Percentiles rank a stretch among this genome's conserved stretches.
Conservation (phyloP, 495 filamentous ascomycete species). For the Hypoxylon rickii region DNA sequence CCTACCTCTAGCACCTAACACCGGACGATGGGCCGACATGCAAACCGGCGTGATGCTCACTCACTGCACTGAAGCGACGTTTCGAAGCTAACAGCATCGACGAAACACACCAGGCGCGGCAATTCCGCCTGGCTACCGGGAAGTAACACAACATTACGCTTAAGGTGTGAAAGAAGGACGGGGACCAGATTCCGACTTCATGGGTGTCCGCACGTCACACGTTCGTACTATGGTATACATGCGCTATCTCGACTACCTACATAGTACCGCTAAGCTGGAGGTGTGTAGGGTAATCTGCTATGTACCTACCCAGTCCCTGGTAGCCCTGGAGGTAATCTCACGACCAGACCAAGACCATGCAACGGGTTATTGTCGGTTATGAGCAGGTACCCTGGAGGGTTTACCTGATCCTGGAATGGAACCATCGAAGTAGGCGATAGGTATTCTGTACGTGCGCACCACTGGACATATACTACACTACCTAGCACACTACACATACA, state of each 20-base stretch:
- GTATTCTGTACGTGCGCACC: background rate
- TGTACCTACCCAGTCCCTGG: background rate
- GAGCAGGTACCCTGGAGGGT: no score
- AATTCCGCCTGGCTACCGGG: constrained; percentile 32
- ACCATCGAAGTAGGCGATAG: no score
- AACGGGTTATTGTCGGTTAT: constrained; percentile 27
- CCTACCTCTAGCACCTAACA: constrained; percentile 5
- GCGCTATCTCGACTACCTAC: no score
- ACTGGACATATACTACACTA: background rate
- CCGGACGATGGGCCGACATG: constrained; percentile 16
- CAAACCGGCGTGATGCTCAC: constrained; percentile 14
- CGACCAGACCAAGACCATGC: no score
- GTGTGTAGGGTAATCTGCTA: no score
- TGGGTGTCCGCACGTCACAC: constrained; percentile 34
- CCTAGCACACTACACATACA: background rate
- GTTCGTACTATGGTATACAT: background rate
- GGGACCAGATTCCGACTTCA: constrained; percentile 32
- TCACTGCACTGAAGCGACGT: constrained; percentile 5
- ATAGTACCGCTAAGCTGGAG: no score
- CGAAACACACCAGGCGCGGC: constrained; percentile 33
- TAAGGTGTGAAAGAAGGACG: constrained; percentile 18
- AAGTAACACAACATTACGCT: constrained; percentile 33
- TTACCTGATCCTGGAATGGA: no score
- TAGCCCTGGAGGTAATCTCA: constrained; percentile 26
- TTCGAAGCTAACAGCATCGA: constrained; percentile 30